A percentile compares a stretch with the other conserved stretches of the same genome.
Evolutionary conservation across 495 filamentous ascomycete species (phyloP).

Genomic region (Diplogelasinospora grovesii): DNA sequence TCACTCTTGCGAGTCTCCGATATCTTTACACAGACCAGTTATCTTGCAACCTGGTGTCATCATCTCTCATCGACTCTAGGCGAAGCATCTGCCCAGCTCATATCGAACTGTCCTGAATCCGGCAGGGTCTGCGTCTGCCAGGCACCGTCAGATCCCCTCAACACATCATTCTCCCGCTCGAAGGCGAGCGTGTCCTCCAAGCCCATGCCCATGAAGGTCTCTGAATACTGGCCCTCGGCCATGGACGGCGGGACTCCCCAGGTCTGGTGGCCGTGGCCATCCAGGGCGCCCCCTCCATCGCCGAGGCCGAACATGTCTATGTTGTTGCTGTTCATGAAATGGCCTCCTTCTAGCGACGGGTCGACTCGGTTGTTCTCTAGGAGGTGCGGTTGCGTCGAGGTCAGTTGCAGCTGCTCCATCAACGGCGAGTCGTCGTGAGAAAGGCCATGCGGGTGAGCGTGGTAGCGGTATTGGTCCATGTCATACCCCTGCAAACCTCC

Average conservation of each 20-base stretch:
- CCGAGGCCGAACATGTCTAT: slow-evolving; percentile 5
- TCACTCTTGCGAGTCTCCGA: too few species aligned
- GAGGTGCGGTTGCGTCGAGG: slow-evolving; percentile 3
- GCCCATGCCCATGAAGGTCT: slow-evolving; percentile 14
- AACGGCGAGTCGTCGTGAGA: slow-evolving; percentile 6
- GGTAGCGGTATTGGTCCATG: slow-evolving; percentile 15
- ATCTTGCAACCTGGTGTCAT: too few species aligned
- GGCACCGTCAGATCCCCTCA: slow-evolving; percentile 14
- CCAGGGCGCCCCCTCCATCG: too few species aligned
- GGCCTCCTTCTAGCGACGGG: slow-evolving; percentile 14
- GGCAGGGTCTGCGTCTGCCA: slow-evolving; percentile 28
- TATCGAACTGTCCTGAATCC: slow-evolving; percentile 20
- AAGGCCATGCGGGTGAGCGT: too few species aligned
- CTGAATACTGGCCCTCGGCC: slow-evolving; percentile 15
- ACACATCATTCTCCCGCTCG: slow-evolving; percentile 15
- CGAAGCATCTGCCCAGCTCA: slow-evolving; percentile 16
- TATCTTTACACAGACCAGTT: too few species aligned
- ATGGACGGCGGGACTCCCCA: too few species aligned
- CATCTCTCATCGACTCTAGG: too few species aligned
- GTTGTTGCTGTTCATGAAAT: slow-evolving; percentile 11
- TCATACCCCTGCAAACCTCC: slow-evolving; percentile 11
- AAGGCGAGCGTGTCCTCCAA: slow-evolving; percentile 18
- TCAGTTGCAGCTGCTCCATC: slow-evolving; percentile 6
- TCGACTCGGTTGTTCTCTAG: slow-evolving; percentile 27
- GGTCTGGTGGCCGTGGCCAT: too few species aligned